Evolutionary conservation across 2,329 filamentous ascomycete species (phyloP), one percentile per base, ranked within the genome.

Genomic region (Claviceps africana): DNA sequence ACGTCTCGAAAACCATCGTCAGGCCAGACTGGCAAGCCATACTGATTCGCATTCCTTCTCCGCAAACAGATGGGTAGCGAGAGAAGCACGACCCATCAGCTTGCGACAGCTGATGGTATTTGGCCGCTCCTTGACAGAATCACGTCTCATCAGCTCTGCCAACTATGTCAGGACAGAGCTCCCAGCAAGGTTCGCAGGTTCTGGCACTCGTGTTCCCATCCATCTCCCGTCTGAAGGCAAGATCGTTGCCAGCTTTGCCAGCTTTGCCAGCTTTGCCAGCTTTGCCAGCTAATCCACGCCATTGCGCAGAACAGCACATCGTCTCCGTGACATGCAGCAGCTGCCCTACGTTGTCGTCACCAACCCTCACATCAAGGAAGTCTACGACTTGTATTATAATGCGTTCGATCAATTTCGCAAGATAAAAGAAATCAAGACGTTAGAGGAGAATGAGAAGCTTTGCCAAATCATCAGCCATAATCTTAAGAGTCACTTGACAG

Each of bases 101-200:
- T 73, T 98, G 61, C 86, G 93, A 54, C 93, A 97, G 70, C 79
- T 98, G 62, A 97, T 95, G 72, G 94, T 97, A 62, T 98, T 97
- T 69, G 93, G 93, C 31, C 85, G 93, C 47, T 94, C 90, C 22
- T 72, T 98, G 64, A 96, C 90, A 47, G 90, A 97, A 70, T 77
- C 82, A 50, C 84, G 94, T 53, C 77, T 98, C 56, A 80, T 98
- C 59, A 90, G 87, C 70, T 96, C 90, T 44, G 93, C 93, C 56
- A 98, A 98, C 70, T 98, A 98, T 73, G 90, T 97, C 50, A 86
- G 93, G 53, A 89, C 89, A 5, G 93, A 98, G 72, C 79, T 98
- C 50, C 52, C 60, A 55, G 65, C 62, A 44, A 62, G 62, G 57
- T 58, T 30, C 10, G 57, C 57, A 39, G 21, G 39, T 4, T 15